Percentiles rank a stretch among this genome's conserved stretches.
phyloP scores from a whole-genome alignment of 2,329 filamentous ascomycete species.

The Aspergillus ustus region DNA sequence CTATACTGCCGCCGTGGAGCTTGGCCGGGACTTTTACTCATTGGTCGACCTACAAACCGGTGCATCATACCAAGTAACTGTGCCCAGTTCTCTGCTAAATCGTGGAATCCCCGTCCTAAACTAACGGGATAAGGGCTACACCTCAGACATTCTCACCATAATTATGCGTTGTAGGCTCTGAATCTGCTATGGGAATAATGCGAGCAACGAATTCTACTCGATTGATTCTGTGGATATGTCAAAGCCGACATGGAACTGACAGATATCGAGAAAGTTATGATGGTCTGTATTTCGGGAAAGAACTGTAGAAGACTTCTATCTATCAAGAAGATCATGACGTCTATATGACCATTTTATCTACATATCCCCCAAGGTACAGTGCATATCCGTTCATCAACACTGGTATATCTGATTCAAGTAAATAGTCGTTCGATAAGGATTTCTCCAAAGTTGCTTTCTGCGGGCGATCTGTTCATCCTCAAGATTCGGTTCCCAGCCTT shows the following conservation, averaged over 20 bases:
- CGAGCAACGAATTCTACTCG: background rate
- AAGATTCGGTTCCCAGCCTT: constrained; percentile 78
- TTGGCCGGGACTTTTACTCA: background rate
- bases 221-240: too few species aligned
- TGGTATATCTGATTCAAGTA: background rate
- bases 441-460: constrained; percentile 67
- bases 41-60: background rate
- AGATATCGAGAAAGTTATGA: background rate
- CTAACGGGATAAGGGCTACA: too few species aligned
- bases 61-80: background rate
- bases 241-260: too few species aligned
- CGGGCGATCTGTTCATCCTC: constrained; percentile 72
- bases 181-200: background rate
- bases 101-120: too few species aligned
- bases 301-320: background rate
- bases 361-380: background rate
- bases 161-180: too few species aligned
- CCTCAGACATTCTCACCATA: too few species aligned
- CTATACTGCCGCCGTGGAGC: too few species aligned
- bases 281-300: background rate
- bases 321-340: background rate
- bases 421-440: constrained; percentile 71
- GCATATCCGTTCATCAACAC: background rate
- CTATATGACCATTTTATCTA: background rate
- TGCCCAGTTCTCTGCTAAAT: too few species aligned